Evolutionary conservation across 1,284 basidiomycete species (phyloP), one percentile per base, ranked within the genome.

Genomic region (Rhodotorula sp.): DNA sequence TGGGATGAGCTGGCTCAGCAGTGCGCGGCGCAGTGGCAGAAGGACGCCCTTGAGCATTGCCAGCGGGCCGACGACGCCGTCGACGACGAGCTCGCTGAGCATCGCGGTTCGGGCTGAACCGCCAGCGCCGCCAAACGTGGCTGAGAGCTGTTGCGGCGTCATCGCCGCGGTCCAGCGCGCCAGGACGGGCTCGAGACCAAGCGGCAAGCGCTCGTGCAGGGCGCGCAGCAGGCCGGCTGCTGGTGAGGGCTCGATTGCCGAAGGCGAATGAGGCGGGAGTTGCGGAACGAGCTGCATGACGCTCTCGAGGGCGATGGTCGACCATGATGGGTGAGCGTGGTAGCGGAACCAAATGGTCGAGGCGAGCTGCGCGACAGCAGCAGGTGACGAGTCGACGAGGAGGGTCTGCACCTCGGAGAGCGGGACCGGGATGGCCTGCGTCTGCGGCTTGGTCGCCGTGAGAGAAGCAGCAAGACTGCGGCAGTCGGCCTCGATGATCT

Each of bases 301-400:
- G 77, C 90, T 90, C 75, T 91, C 89, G 89, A 91, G 91, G 14
- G 89, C 88, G 74, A 88, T 88, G 85, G 86, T 88, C 3, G 86
- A 88, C 90, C 90, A 91, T 73, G 90, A 85, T 16, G 82, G 78
- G n/a, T 53, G 87, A 7, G 85, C 86, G 52, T 88, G 86, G 77
- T 91, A 91, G 78, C 90, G 89, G 81, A 90, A 88, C 90, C 90
- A 91, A 41, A 92, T 58, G 0, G 68, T 66, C 81, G 67, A 85
- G 83, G 78, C 73, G 53, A 80, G 61, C 44, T 77, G 66, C 65
- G 71, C 9, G 54, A 75, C 49, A 9, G 71, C 71, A 3, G 27
- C 25, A 13, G 66, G 61, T 0, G 73, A 68, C 23, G 54, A 34
- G 66, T 75, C 73, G 71, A 58, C n/a, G n/a, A 58, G 48, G 49